phyloP scores from a whole-genome alignment of 768 basidiomycete genomes.

The Rhodotorula taiwanensis region DNA sequence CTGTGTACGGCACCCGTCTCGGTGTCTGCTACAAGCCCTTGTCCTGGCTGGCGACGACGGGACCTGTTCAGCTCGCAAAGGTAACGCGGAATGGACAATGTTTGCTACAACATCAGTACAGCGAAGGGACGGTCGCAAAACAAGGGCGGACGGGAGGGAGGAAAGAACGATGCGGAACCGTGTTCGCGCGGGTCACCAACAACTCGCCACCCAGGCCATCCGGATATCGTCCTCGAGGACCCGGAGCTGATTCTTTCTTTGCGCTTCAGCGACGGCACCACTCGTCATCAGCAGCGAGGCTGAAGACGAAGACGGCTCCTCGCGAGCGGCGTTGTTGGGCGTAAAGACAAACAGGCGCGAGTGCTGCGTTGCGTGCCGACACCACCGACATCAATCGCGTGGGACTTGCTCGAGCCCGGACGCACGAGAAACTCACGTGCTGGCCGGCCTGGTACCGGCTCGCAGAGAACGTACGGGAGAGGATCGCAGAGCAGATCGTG shows the following conservation, averaged over 20 bases:
- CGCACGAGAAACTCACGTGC: not conserved
- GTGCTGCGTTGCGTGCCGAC: not conserved
- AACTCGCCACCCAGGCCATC: not conserved
- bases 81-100: no score
- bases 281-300: not conserved
- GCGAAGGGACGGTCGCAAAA: no score
- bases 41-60: no score
- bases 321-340: not conserved
- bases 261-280: not conserved
- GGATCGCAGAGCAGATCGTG: not conserved
- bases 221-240: conserved; percentile 1
- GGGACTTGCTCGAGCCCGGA: not conserved
- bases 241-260: no score
- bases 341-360: not conserved
- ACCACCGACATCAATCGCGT: conserved; percentile 3
- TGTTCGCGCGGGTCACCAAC: not conserved
- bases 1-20: no score
- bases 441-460: not conserved
- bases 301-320: not conserved
- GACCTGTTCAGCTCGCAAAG: no score
- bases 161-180: no score
- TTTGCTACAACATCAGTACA: no score
- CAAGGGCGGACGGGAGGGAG: no score
- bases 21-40: no score
- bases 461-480: not conserved